Conservation (phyloP, 73 alveolate species). For the Uronychia setigera region DNA sequence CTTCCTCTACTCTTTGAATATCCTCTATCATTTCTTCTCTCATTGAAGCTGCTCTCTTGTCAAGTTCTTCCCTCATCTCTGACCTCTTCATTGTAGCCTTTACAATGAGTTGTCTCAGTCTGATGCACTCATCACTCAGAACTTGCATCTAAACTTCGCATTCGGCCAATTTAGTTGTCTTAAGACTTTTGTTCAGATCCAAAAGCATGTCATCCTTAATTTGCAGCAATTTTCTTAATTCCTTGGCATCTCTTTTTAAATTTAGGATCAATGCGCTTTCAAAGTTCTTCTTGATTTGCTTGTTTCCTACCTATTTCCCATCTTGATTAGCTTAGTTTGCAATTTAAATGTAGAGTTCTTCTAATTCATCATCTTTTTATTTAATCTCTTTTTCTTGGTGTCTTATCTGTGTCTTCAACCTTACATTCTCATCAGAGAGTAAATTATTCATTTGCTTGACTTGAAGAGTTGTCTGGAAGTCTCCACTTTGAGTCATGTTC, state of each 20-base stretch:
- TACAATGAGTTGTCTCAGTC: background rate
- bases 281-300: background rate
- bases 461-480: background rate
- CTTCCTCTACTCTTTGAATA: background rate
- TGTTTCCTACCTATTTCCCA: background rate
- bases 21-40: background rate
- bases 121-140: background rate
- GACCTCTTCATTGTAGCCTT: background rate
- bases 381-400: background rate
- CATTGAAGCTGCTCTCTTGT: background rate
- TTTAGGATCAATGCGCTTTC: background rate
- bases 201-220: background rate
- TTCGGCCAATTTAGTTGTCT: background rate
- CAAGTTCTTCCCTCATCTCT: background rate
- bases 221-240: background rate
- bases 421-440: background rate
- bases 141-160: background rate
- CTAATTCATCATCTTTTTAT: background rate
- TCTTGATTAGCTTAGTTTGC: too few relatives aligned
- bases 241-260: background rate
- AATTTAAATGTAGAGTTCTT: background rate
- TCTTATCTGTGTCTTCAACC: background rate
- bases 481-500: background rate
- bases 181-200: background rate
- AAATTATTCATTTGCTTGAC: background rate